A percentile compares a stretch with the other conserved stretches of the same genome.
Conservation (phyloP, 2,329 filamentous ascomycete genomes). For the Calcarisporium arbuscula region DNA sequence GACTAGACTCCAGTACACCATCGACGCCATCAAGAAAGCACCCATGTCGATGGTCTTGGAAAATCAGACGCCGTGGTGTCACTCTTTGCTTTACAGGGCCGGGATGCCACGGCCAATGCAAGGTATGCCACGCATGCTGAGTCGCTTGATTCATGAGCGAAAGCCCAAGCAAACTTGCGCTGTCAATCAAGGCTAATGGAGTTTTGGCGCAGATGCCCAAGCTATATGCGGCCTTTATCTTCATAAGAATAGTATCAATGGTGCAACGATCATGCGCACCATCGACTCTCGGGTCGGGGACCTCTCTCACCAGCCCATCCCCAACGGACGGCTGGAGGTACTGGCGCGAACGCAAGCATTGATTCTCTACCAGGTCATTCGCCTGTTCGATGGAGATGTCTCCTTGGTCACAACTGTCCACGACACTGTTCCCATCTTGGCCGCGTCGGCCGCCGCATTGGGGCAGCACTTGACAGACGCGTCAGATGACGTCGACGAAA, state of each 20-base stretch:
- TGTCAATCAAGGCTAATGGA: too few species aligned
- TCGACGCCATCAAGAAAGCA: constrained; percentile 46
- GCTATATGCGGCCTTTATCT: constrained; percentile 47
- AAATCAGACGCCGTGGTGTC: constrained; percentile 47
- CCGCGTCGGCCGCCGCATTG: too few species aligned
- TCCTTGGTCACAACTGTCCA: not conserved
- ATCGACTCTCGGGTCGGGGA: constrained; percentile 39
- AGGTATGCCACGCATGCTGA: constrained; percentile 32
- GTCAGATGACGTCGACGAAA: too few species aligned
- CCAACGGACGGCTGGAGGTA: constrained; percentile 14
- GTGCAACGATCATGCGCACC: constrained; percentile 39
- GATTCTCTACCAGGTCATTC: not conserved
- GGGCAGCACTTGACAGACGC: too few species aligned
- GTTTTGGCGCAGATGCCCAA: constrained; percentile 41
- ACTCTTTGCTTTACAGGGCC: constrained; percentile 43
- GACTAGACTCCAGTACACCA: constrained; percentile 32
- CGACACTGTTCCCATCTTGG: too few species aligned
- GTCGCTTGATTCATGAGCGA: too few species aligned
- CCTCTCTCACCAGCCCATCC: constrained; percentile 29
- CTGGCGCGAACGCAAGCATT: not conserved
- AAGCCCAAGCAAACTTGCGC: too few species aligned
- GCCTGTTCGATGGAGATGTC: not conserved
- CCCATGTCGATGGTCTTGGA: constrained; percentile 41
- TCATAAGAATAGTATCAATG: constrained; percentile 41
- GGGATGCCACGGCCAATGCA: constrained; percentile 45